Percentiles rank a stretch among this genome's conserved stretches.
phyloP scores from a whole-genome alignment of 1,284 basidiomycete species.

The Melanopsichium pennsylvanicum region DNA sequence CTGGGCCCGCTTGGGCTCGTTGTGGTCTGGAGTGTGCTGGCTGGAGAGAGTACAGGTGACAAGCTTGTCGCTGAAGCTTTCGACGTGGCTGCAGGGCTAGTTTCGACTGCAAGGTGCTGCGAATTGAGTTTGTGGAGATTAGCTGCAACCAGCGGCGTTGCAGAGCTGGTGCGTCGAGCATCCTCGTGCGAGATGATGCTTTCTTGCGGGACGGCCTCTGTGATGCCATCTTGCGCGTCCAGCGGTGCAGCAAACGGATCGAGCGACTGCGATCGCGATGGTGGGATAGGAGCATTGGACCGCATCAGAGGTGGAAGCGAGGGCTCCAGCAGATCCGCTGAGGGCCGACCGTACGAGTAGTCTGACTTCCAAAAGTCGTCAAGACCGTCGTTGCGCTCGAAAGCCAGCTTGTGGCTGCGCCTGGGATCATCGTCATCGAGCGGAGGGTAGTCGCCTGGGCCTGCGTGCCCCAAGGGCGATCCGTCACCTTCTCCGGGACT shows the following conservation, averaged over 20 bases:
- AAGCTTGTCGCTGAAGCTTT: conserved; percentile 1
- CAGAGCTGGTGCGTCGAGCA: background rate
- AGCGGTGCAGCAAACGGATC: conserved; percentile 19
- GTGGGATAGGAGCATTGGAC: conserved; percentile 32
- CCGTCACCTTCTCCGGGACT: conserved; percentile 35
- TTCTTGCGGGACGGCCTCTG: too few relatives aligned
- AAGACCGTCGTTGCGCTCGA: conserved; percentile 1
- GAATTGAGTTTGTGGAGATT: conserved; percentile 34
- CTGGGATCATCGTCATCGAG: conserved; percentile 3
- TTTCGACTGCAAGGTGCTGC: conserved; percentile 1
- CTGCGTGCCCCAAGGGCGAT: conserved; percentile 4
- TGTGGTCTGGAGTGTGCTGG: conserved; percentile 3
- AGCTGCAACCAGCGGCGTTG: conserved; percentile 14
- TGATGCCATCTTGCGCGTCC: background rate
- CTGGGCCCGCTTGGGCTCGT: conserved; percentile 7
- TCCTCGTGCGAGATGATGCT: background rate
- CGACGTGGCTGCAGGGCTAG: background rate
- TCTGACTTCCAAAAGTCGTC: conserved; percentile 33
- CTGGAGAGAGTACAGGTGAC: conserved; percentile 5
- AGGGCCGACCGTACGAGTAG: conserved; percentile 27
- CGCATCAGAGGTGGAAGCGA: conserved; percentile 34
- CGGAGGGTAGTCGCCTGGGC: conserved; percentile 1
- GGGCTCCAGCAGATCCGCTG: background rate
- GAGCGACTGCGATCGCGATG: conserved; percentile 33
- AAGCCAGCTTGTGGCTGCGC: background rate